Percentiles rank a stretch among this genome's conserved stretches.
These are phyloP conservation scores for Kandelia obovata DNA, from an alignment of 345 rosid species.

Conservation along the genomic window DNA sequence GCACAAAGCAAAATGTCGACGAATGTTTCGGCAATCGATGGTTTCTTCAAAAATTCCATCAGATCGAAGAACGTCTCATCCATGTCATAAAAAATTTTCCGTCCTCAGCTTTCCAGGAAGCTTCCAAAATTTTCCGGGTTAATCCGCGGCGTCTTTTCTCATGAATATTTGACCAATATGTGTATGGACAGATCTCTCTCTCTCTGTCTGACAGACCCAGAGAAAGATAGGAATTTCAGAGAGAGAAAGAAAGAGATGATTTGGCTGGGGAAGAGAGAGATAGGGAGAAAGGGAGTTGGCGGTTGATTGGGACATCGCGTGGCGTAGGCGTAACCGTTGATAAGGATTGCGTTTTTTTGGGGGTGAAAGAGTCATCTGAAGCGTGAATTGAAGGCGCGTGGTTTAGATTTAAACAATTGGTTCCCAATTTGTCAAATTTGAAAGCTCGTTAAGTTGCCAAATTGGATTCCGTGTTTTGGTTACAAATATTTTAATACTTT, in stretches of 20 bases:
- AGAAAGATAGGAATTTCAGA: background rate
- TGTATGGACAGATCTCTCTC: background rate
- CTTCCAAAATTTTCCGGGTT: background rate
- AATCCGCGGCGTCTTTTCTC: background rate
- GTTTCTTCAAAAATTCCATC: slow-evolving; percentile 53
- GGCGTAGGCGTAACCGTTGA: slow-evolving; percentile 17
- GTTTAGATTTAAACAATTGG: too few species aligned
- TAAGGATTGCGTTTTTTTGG: background rate
- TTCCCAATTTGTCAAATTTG: too few species aligned
- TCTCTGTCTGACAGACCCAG: slow-evolving; percentile 7
- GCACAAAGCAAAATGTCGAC: slow-evolving; percentile 89
- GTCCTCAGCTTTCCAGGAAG: background rate
- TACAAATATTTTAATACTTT: too few species aligned
- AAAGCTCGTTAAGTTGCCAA: too few species aligned
- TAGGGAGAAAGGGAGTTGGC: background rate
- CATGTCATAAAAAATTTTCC: slow-evolving; percentile 28
- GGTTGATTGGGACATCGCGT: slow-evolving; percentile 21
- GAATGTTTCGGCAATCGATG: slow-evolving; percentile 74
- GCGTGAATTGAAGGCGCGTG: background rate
- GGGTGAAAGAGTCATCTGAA: background rate
- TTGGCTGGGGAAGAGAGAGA: background rate
- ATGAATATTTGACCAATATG: background rate
- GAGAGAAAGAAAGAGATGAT: background rate
- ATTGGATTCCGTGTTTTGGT: too few species aligned
- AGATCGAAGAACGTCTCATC: slow-evolving; percentile 60